Evolutionary conservation across 257 asterid genomes (phyloP).

Genomic region (Solanum neorickii): DNA sequence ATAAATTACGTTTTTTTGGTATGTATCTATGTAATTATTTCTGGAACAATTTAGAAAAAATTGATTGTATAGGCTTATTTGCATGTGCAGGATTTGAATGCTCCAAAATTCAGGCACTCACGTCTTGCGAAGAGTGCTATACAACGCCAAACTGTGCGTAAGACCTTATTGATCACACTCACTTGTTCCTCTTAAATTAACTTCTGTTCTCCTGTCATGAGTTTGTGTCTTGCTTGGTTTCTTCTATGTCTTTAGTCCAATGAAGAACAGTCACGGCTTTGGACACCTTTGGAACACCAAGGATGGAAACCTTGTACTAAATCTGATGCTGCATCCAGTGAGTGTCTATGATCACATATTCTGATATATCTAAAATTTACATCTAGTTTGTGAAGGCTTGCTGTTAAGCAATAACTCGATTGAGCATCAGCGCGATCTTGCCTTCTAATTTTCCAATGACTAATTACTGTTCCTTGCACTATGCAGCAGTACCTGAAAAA

Average conservation of each 20-base stretch:
- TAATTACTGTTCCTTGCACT: neutral
- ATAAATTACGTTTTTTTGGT: neutral
- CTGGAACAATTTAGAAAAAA: neutral
- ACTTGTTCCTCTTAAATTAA: neutral
- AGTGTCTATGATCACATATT: slow-evolving; percentile 10
- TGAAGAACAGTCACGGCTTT: slow-evolving; percentile 42
- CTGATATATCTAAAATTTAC: neutral
- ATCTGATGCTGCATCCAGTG: slow-evolving; percentile 25
- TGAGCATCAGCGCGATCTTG: neutral
- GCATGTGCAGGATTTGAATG: slow-evolving; percentile 66
- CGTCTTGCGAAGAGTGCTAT: slow-evolving; percentile 70
- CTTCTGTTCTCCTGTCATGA: neutral
- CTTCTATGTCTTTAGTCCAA: slow-evolving; percentile 28
- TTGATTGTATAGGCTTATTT: neutral
- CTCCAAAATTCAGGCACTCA: slow-evolving; percentile 84
- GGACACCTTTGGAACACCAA: slow-evolving; percentile 70
- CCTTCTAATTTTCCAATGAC: neutral
- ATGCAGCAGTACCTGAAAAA: slow-evolving; percentile 51
- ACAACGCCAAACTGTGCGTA: slow-evolving; percentile 66
- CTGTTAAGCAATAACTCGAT: neutral
- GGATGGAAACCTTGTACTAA: slow-evolving; percentile 45
- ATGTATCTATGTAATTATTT: neutral
- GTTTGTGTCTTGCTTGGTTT: neutral
- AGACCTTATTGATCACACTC: neutral
- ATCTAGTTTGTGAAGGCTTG: neutral